These are phyloP conservation scores for Didymella sp. DNA, from an alignment of 2,329 filamentous ascomycete species.

Conservation along the genomic window DNA sequence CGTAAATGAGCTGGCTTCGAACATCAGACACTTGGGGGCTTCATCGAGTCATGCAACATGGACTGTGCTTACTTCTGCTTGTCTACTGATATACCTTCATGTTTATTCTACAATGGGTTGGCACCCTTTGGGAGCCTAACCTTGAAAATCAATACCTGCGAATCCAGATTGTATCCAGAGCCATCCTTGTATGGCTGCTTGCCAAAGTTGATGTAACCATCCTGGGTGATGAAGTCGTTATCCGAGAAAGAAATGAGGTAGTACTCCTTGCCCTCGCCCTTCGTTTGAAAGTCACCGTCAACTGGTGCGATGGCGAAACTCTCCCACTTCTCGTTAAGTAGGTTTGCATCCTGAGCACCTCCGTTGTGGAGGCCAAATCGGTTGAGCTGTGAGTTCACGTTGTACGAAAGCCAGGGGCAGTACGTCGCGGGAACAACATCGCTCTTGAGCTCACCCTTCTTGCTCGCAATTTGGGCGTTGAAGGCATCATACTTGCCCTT, in stretches of 20 bases:
- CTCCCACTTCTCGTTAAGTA: conserved; percentile 83
- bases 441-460: conserved; percentile 60
- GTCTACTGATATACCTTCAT: not conserved
- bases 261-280: conserved; percentile 67
- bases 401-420: conserved; percentile 72
- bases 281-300: conserved; percentile 53
- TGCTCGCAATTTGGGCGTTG: conserved; percentile 56
- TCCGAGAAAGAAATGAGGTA: conserved; percentile 73
- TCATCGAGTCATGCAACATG: too few species aligned
- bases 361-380: conserved; percentile 74
- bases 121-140: conserved; percentile 56
- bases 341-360: conserved; percentile 61
- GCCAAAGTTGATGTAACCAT: conserved; percentile 67
- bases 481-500: conserved; percentile 53
- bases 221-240: conserved; percentile 78
- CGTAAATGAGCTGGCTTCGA: not conserved
- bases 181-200: conserved; percentile 63
- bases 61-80: not conserved
- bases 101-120: conserved; percentile 31
- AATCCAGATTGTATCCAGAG: conserved; percentile 65
- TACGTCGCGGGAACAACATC: conserved; percentile 66
- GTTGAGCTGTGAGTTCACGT: conserved; percentile 68
- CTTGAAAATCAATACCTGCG: conserved; percentile 69
- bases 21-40: not conserved
- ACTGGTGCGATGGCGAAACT: conserved; percentile 67